Conservation (phyloP, 768 basidiomycete species). For the Tephrocybe sp. region DNA sequence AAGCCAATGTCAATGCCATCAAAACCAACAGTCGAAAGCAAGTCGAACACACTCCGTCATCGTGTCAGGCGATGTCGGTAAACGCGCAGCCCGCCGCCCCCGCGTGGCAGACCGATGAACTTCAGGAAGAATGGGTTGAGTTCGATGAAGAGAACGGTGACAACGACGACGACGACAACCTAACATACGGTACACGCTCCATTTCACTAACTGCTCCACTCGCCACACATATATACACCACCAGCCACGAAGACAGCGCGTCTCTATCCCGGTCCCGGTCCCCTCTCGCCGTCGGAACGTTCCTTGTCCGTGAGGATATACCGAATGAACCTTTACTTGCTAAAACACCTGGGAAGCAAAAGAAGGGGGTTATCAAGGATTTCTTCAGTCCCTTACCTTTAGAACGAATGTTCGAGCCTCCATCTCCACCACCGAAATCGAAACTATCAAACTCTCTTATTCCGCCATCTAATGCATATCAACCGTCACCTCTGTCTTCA, state of each 20-base stretch:
- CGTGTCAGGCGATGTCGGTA: constrained; percentile 31
- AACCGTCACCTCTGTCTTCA: constrained; percentile 3
- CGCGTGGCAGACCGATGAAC: constrained; percentile 87
- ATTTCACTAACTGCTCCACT: constrained; percentile 61
- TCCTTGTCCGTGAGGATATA: constrained; percentile 72
- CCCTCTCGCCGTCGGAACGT: constrained; percentile 56
- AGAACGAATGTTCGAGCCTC: constrained; percentile 93
- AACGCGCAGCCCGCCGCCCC: constrained; percentile 34
- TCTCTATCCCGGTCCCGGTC: constrained; percentile 27
- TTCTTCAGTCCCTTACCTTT: constrained; percentile 88
- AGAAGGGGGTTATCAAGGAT: constrained; percentile 67
- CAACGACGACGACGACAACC: constrained; percentile 35
- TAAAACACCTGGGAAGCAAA: constrained; percentile 63
- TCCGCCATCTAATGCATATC: constrained; percentile 16
- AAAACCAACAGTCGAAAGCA: constrained; percentile 2
- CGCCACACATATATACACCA: constrained; percentile 52
- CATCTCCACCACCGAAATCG: constrained; percentile 83
- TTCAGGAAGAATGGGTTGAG: constrained; percentile 91
- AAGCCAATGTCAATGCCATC: constrained; percentile 12
- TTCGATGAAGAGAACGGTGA: constrained; percentile 42
- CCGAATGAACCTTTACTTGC: constrained; percentile 55
- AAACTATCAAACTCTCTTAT: constrained; percentile 15
- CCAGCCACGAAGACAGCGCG: constrained; percentile 33
- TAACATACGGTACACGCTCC: constrained; percentile 51
- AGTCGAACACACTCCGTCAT: constrained; percentile 12